phyloP scores from a whole-genome alignment of 1,284 basidiomycete species.

The Cryptococcus deneoformans region DNA sequence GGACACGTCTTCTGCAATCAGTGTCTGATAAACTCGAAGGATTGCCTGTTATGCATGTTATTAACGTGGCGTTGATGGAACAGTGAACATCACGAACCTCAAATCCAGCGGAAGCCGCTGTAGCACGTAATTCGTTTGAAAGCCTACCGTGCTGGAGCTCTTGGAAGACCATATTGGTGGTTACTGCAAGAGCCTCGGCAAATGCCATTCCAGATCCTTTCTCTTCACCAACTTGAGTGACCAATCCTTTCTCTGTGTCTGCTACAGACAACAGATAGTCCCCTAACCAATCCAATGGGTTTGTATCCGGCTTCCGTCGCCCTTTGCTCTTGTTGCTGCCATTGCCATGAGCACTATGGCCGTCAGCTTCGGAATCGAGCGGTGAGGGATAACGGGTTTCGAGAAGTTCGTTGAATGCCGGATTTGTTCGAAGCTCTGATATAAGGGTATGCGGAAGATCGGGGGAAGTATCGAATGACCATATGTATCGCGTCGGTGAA shows the following conservation, averaged over 20 bases:
- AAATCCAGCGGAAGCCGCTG: constrained; percentile 59
- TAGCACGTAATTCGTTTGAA: constrained; percentile 55
- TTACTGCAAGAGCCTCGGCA: constrained; percentile 64
- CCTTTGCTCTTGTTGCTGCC: constrained; percentile 22
- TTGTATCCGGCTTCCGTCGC: constrained; percentile 9
- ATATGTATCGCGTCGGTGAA: constrained; percentile 60
- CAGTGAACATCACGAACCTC: constrained; percentile 55
- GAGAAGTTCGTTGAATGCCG: constrained; percentile 58
- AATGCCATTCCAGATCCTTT: constrained; percentile 54
- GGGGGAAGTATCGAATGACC: constrained; percentile 59
- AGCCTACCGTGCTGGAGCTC: constrained; percentile 74
- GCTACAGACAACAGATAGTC: constrained; percentile 34
- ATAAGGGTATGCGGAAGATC: constrained; percentile 65
- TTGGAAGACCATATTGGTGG: constrained; percentile 68
- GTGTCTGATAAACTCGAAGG: constrained; percentile 2
- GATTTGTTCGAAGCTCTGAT: constrained; percentile 76
- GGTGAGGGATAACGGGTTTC: constrained; percentile 21
- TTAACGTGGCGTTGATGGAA: neutral
- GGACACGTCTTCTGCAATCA: constrained; percentile 5
- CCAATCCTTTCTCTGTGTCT: constrained; percentile 41
- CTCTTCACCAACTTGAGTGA: constrained; percentile 20
- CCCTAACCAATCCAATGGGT: constrained; percentile 32
- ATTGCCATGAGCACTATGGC: neutral
- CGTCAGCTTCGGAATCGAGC: neutral
- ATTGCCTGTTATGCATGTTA: constrained; percentile 33